Base-by-base conservation (phyloP, 768 basidiomycete species). In the Leucosporidium yakuticum region DNA sequence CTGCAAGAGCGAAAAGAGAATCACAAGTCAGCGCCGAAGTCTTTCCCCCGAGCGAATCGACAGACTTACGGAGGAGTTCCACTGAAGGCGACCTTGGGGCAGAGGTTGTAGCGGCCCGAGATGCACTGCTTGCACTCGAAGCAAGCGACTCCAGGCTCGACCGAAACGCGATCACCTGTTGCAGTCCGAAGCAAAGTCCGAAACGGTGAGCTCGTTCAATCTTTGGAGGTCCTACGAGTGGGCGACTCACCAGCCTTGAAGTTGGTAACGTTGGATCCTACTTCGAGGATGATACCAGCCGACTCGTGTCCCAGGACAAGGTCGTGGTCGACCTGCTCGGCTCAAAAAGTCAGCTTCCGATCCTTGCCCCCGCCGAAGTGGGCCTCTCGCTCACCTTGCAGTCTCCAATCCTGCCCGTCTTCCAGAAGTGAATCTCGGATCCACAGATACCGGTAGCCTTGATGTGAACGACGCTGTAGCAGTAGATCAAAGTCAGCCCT, bases 21-120 rank as follows among this genome's bases (percentile, higher is more conserved):
- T 19, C 25, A 27, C 19, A 8, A 12, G 53, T 55, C 27, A 55
- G 53, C n/a, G 29, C 2, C 17, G 15, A 54, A 27, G n/a, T 17
- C n/a, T 1, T 55, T 44, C 17, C 39, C 17, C 39, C 11, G 39
- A 8, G 39, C 8, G 17, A 8, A 3, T 44, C 39, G 39, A 15
- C 39, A 29, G n/a, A 55, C 27, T 29, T 77, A 79, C n/a, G 79
- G 80, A 4, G 80, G 79, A 2, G 79, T 80, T 32, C 78, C 78
- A 72, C 78, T 79, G 77, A 80, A 80, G 39, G 79, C 78, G 47
- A 80, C 80, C 29, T 47, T 31, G n/a, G 31, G 59, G 78, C 80
- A 81, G 44, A 77, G 79, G 64, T 81, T 81, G 73, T 81, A 81
- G 34, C 78, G 63, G 2, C 80, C 80, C 1, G 74, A 77, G 23